phyloP scores from a whole-genome alignment of 441 rosid genomes.

The Eruca vesicaria region DNA sequence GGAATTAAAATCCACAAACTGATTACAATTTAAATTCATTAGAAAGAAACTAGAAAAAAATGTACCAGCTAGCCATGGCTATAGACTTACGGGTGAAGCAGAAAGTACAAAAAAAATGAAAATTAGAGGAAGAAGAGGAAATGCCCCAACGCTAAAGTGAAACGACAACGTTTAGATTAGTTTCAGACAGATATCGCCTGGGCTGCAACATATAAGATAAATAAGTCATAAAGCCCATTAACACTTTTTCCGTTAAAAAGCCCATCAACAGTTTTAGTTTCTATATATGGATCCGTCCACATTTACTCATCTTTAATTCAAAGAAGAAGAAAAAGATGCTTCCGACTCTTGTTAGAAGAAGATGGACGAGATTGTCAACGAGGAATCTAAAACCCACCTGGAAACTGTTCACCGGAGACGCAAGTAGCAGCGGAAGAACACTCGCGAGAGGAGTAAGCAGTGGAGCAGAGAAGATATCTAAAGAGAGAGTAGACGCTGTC shows the following conservation, averaged over 20 bases:
- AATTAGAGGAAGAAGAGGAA: neutral
- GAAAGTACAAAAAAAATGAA: neutral
- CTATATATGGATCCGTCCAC: neutral
- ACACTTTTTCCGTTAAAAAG: neutral
- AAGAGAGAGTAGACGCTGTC: slow-evolving; percentile 75
- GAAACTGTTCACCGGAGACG: neutral
- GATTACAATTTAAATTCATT: neutral
- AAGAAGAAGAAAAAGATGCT: slow-evolving; percentile 21
- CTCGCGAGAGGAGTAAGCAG: slow-evolving; percentile 10
- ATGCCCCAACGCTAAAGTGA: neutral
- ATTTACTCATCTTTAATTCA: neutral
- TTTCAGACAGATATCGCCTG: neutral
- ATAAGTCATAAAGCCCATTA: neutral
- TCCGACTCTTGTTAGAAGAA: slow-evolving; percentile 20
- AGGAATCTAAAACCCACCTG: neutral
- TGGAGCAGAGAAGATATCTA: slow-evolving; percentile 26
- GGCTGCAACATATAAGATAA: neutral
- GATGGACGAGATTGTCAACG: slow-evolving; percentile 20
- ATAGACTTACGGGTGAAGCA: slow-evolving; percentile 3
- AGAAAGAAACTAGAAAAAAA: neutral
- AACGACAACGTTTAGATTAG: slow-evolving; percentile 14
- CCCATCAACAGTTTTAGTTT: neutral
- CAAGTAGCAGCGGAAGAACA: neutral
- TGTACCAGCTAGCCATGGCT: slow-evolving; percentile 3
- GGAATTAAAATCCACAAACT: neutral